Evolutionary conservation across 1,284 basidiomycete genomes (phyloP).

Genomic region (Apiotrichum laibachii): DNA sequence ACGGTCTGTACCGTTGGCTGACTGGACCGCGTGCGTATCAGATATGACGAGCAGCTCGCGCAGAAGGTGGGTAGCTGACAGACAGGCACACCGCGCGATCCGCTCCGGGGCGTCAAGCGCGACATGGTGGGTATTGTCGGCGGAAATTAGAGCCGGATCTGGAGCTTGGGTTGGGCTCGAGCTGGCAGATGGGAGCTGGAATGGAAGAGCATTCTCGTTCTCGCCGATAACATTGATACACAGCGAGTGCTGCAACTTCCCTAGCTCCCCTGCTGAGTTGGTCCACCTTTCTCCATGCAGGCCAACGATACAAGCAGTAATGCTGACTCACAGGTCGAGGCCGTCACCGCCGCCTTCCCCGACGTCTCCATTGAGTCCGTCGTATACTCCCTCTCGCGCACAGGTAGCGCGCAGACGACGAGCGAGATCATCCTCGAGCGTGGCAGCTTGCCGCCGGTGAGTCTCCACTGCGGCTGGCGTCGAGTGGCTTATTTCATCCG

Average conservation of each 20-base stretch:
- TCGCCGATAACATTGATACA: too few relatives aligned
- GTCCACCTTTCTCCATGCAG: not conserved
- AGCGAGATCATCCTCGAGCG: constrained; percentile 49
- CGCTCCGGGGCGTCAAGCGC: constrained; percentile 37
- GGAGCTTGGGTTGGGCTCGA: not conserved
- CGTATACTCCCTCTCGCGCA: constrained; percentile 48
- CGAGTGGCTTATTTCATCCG: not conserved
- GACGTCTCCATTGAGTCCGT: constrained; percentile 44
- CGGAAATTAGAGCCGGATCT: not conserved
- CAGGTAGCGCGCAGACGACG: constrained; percentile 46
- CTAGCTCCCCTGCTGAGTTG: too few relatives aligned
- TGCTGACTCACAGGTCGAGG: constrained; percentile 38
- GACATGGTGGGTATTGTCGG: constrained; percentile 37
- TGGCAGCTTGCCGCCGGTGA: constrained; percentile 43
- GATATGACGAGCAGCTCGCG: not conserved
- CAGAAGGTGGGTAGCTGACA: not conserved
- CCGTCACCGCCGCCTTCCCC: constrained; percentile 49
- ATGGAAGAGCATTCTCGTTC: not conserved
- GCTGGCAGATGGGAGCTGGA: not conserved
- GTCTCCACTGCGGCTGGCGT: constrained; percentile 10
- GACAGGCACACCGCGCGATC: constrained; percentile 19
- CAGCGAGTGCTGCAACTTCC: too few relatives aligned
- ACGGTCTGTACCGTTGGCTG: constrained; percentile 37
- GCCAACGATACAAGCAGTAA: too few relatives aligned
- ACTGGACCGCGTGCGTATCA: constrained; percentile 33